phyloP scores from a whole-genome alignment of 2,329 filamentous ascomycete genomes.

The Fusarium setosum region DNA sequence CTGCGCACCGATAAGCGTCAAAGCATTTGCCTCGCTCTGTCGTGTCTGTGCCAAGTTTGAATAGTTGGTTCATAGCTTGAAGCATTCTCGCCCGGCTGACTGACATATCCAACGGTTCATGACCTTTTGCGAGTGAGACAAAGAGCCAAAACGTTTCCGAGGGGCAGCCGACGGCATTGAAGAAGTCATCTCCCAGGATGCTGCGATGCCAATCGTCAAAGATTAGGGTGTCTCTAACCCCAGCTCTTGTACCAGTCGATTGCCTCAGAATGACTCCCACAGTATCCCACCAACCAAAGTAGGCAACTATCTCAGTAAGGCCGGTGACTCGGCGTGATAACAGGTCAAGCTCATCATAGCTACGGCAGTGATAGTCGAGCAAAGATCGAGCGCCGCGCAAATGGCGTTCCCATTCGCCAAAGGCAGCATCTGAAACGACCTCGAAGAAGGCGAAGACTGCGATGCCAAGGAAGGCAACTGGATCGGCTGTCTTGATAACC shows the following conservation, averaged over 20 bases:
- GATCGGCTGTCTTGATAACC: constrained; percentile 52
- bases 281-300: constrained; percentile 55
- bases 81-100: constrained; percentile 32
- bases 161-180: constrained; percentile 51
- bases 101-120: background rate
- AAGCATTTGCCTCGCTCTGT: constrained; percentile 39
- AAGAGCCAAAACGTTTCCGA: constrained; percentile 52
- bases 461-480: constrained; percentile 55
- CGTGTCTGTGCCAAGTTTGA: constrained; percentile 24
- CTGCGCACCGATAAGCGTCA: constrained; percentile 50
- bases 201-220: constrained; percentile 56
- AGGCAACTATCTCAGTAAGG: constrained; percentile 51
- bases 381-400: constrained; percentile 53
- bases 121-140: constrained; percentile 45
- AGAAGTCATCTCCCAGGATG: constrained; percentile 48
- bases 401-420: constrained; percentile 53
- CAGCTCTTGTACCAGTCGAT: background rate
- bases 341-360: constrained; percentile 46
- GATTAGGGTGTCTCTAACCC: constrained; percentile 35
- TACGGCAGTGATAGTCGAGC: constrained; percentile 53
- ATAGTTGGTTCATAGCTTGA: constrained; percentile 42
- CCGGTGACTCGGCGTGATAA: constrained; percentile 49
- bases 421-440: constrained; percentile 54
- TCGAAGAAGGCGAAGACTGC: constrained; percentile 58
- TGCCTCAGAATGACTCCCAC: constrained; percentile 43